Evolutionary conservation across 1,284 basidiomycete genomes (phyloP).

Genomic region (Marasmius tenuissimus): DNA sequence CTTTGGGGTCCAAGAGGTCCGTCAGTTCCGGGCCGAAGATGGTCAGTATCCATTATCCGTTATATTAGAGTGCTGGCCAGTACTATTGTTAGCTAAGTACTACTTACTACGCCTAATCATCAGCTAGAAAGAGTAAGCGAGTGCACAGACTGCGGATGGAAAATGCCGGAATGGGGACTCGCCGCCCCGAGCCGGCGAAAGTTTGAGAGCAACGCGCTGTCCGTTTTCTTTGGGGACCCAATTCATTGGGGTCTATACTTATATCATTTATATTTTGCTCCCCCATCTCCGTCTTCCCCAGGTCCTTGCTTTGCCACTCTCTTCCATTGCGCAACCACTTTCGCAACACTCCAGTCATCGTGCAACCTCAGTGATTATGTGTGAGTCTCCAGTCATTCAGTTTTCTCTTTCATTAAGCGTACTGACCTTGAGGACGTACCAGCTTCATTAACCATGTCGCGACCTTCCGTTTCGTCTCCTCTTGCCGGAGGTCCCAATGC

Average conservation of each 20-base stretch:
- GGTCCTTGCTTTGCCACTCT: background rate
- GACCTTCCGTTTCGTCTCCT: slow-evolving; percentile 58
- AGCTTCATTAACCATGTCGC: slow-evolving; percentile 30
- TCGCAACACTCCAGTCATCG: background rate
- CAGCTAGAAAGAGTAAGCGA: too few species aligned
- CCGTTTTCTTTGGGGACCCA: background rate
- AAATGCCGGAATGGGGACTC: too few species aligned
- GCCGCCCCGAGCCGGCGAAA: too few species aligned
- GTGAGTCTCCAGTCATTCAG: slow-evolving; percentile 20
- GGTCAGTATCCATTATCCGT: too few species aligned
- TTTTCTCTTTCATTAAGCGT: background rate
- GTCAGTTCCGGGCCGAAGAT: too few species aligned
- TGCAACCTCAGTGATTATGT: slow-evolving; percentile 20
- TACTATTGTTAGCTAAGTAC: too few species aligned
- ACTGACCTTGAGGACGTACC: slow-evolving; percentile 5
- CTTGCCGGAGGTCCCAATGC: slow-evolving; percentile 43
- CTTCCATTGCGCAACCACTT: background rate
- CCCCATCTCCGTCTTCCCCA: background rate
- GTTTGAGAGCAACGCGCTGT: background rate
- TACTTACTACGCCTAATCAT: too few species aligned
- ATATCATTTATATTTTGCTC: background rate
- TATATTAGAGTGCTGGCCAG: too few species aligned
- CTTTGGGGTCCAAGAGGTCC: too few species aligned
- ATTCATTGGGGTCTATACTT: background rate
- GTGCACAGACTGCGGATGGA: too few species aligned